A percentile compares a stretch with the other conserved stretches of the same genome.
phyloP scores from a whole-genome alignment of 495 filamentous ascomycete species.

The Aspergillus nidulans region DNA sequence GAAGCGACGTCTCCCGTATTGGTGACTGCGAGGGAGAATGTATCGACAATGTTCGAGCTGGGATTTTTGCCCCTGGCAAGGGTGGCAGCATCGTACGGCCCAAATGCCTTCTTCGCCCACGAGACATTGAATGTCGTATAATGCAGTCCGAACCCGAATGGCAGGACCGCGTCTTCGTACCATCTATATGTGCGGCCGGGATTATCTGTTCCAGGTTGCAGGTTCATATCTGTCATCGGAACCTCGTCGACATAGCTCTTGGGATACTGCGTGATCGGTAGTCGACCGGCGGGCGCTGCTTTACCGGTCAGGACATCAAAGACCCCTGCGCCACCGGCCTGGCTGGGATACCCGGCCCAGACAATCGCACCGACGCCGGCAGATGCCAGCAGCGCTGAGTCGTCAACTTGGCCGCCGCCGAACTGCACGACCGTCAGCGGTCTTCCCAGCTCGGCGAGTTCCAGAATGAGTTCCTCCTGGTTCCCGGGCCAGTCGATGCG shows the following conservation, averaged over 20 bases:
- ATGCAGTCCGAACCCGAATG: background rate
- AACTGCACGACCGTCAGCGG: slow-evolving; percentile 49
- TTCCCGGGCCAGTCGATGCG: slow-evolving; percentile 47
- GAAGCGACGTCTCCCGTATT: background rate
- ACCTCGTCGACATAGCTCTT: slow-evolving; percentile 44
- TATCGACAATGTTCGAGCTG: background rate
- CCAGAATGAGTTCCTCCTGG: slow-evolving; percentile 47
- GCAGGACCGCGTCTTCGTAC: background rate
- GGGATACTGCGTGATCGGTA: slow-evolving; percentile 53
- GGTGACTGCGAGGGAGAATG: background rate
- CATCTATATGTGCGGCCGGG: background rate
- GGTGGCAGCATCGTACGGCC: background rate
- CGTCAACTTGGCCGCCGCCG: slow-evolving; percentile 50
- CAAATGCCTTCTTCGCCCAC: background rate
- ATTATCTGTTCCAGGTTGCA: background rate
- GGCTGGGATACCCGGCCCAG: slow-evolving; percentile 52
- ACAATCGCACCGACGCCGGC: slow-evolving; percentile 41
- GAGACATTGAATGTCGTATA: background rate
- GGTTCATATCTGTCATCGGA: slow-evolving; percentile 30
- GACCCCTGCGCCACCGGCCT: slow-evolving; percentile 46
- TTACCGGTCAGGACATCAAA: slow-evolving; percentile 45
- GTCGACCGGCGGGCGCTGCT: slow-evolving; percentile 44
- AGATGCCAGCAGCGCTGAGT: slow-evolving; percentile 41
- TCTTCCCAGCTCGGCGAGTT: slow-evolving; percentile 42
- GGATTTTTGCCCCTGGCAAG: background rate